These are phyloP conservation scores for Conticribra weissflogii DNA, from an alignment of 108 stramenopile species.

Conservation along the genomic window DNA sequence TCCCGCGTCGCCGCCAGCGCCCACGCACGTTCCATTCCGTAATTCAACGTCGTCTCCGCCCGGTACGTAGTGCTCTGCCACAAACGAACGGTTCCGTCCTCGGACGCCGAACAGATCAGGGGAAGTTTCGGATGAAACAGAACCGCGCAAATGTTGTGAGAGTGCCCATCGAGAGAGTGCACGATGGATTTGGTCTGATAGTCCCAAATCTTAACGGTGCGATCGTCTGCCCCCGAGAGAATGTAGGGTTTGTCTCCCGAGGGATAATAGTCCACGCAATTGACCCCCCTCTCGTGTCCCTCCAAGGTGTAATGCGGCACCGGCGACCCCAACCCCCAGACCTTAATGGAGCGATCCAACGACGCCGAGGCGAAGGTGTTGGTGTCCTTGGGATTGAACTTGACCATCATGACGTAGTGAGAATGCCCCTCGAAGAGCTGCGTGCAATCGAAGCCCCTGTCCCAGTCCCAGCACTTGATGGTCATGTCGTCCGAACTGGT, in stretches of 20 bases:
- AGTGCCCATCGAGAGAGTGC: constrained; percentile 97
- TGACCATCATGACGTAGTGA: constrained; percentile 99
- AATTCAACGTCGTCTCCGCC: constrained; percentile 97
- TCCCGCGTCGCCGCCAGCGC: constrained; percentile 92
- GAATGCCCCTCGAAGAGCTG: constrained; percentile 97
- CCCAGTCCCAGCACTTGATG: constrained; percentile 99
- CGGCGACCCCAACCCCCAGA: constrained; percentile 94
- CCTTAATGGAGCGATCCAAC: constrained; percentile 96
- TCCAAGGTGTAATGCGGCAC: constrained; percentile 97
- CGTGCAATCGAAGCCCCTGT: constrained; percentile 93
- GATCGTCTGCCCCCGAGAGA: constrained; percentile 97
- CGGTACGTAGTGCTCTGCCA: constrained; percentile 99
- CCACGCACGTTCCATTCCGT: constrained; percentile 99
- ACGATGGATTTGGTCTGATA: constrained; percentile 93
- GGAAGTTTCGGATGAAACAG: constrained; percentile 99
- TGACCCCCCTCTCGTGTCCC: constrained; percentile 98
- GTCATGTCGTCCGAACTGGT: constrained; percentile 96
- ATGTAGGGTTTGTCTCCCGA: constrained; percentile 99
- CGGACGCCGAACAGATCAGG: constrained; percentile 94
- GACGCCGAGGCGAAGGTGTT: constrained; percentile 98
- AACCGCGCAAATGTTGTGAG: constrained; percentile 97
- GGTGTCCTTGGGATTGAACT: constrained; percentile 99
- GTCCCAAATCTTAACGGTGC: constrained; percentile 97
- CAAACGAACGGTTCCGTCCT: constrained; percentile 98
- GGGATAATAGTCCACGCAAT: constrained; percentile 99